Conservation (phyloP, 768 basidiomycete species). For the Russula brevipes region DNA sequence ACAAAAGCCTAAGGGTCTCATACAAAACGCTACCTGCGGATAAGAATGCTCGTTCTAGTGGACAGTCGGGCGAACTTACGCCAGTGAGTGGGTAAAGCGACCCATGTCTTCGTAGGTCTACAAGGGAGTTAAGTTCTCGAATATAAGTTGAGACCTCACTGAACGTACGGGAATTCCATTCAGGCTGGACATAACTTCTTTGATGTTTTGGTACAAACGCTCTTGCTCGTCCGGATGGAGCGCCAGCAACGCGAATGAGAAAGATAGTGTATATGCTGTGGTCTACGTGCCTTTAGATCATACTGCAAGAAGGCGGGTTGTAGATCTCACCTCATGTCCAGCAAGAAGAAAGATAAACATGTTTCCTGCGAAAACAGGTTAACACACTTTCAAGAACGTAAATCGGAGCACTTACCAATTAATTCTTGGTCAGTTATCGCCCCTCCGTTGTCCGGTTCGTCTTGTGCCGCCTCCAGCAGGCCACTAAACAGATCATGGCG, state of each 20-base stretch:
- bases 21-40: constrained; percentile 38
- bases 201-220: constrained; percentile 36
- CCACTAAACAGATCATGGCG: constrained; percentile 29
- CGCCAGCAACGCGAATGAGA: constrained; percentile 40
- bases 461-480: constrained; percentile 25
- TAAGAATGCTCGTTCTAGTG: not conserved
- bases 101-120: constrained; percentile 28
- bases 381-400: not conserved
- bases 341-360: constrained; percentile 35
- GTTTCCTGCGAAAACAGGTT: constrained; percentile 19
- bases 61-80: constrained; percentile 10
- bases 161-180: constrained; percentile 25
- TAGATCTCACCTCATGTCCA: constrained; percentile 31
- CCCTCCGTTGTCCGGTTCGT: constrained; percentile 15
- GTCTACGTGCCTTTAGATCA: constrained; percentile 29
- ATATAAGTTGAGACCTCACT: not conserved
- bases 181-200: constrained; percentile 30
- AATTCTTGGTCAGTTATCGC: constrained; percentile 28
- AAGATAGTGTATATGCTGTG: constrained; percentile 36
- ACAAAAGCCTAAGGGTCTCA: constrained; percentile 45
- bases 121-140: not conserved
- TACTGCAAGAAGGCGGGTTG: not conserved
- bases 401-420: constrained; percentile 9
- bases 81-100: constrained; percentile 22
- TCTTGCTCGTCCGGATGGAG: constrained; percentile 41